Percentiles rank a stretch among this genome's conserved stretches.
Conservation (phyloP, 2,329 filamentous ascomycete genomes). For the Mycosphaerelloides madeirae region DNA sequence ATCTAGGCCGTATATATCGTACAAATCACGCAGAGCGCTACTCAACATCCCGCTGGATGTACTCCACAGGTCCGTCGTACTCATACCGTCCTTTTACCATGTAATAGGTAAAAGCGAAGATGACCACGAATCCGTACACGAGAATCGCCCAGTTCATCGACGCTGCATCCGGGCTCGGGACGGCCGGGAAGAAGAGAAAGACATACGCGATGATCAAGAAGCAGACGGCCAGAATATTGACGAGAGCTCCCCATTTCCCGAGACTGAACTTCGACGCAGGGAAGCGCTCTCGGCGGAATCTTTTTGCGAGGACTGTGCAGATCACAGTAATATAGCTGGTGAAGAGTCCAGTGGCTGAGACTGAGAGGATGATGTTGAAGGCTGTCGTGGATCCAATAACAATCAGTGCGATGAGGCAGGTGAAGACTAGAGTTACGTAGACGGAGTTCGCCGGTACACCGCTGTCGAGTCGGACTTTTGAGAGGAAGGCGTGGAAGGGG, state of each 20-base stretch:
- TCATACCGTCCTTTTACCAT: constrained; percentile 16
- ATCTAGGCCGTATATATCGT: too few relatives aligned
- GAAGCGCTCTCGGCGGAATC: constrained; percentile 20
- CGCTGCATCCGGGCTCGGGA: constrained; percentile 21
- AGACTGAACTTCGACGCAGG: constrained; percentile 21
- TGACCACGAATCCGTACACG: constrained; percentile 20
- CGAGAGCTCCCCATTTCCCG: constrained; percentile 27
- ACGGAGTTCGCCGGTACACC: constrained; percentile 29
- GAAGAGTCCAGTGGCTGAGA: constrained; percentile 28
- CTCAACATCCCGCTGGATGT: constrained; percentile 15
- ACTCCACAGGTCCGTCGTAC: constrained; percentile 24
- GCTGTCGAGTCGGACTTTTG: constrained; percentile 20
- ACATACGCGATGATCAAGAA: constrained; percentile 18
- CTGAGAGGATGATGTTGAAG: constrained; percentile 41
- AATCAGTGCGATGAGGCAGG: constrained; percentile 31
- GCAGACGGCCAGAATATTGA: constrained; percentile 18
- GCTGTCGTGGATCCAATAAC: constrained; percentile 38
- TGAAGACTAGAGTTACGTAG: constrained; percentile 24
- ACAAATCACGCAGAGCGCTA: too few relatives aligned
- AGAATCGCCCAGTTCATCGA: constrained; percentile 31
- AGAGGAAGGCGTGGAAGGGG: constrained; percentile 26
- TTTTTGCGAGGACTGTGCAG: constrained; percentile 18
- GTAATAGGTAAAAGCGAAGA: constrained; percentile 18
- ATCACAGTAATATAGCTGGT: constrained; percentile 23
- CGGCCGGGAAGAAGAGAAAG: constrained; percentile 24